Evolutionary conservation across 305 asterid genomes (phyloP), one percentile per base, ranked within the genome.

Genomic region (Coffea humblotiana): DNA sequence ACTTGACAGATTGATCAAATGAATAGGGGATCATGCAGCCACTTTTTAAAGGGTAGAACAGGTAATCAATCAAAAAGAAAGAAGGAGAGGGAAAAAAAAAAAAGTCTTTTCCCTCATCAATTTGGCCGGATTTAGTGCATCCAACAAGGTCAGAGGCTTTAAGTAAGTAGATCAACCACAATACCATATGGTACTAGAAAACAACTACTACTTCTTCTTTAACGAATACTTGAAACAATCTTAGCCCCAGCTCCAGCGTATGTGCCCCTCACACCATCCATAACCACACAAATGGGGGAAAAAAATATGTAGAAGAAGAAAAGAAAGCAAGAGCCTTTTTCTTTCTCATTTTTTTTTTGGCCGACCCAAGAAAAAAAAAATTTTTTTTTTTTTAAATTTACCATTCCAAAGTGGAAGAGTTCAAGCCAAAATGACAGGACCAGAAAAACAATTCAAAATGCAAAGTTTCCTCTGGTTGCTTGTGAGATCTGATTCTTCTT

Each of bases 41-140:
- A 63, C 71, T 45, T 63, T 76, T 76, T 76, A 37, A 43, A 40
- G 83, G 83, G 76, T 66, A 80, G 79, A 80, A 80, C 40, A 80
- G 83, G 83, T 56, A 78, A 69, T 69, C 51, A 60, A 45, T 32
- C 2, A 47, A 45, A 49, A 79, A 58, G 73, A 47, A 79, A 75
- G 8, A 8, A 48, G 11, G 2, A 48, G 10, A 48, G 8, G 51
- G 8, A 45, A 49, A 79, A 58, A 73, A 61, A 79, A 75, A 58
- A 79, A 61, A 79, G 69, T 63, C 75, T 43, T 13, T 43, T 29
- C 47, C 61, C 75, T 74, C 75, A 51, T 8, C 76, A 74, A 75
- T 65, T 40, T 80, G 78, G 75, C 83, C 83, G 45, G 45, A 63
- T 69, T 67, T 68, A 14, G 81, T 68, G 81, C 71, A 77, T 56